Base-by-base conservation (phyloP, 768 basidiomycete species). In the Gyrodon lividus region DNA sequence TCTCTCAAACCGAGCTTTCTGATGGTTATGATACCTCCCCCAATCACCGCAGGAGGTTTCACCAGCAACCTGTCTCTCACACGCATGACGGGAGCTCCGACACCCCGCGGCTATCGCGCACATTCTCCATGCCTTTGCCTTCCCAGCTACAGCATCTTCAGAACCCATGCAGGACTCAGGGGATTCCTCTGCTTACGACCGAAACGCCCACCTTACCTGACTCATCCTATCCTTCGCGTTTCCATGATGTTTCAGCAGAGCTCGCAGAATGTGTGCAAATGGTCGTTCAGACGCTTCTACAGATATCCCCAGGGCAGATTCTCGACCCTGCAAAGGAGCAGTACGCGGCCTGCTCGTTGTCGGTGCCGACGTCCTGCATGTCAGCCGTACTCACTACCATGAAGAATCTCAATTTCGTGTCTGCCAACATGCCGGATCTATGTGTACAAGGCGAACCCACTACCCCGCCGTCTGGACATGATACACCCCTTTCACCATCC, bases 301-400 rank as follows among this genome's bases (percentile, higher is more conserved):
- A 95, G 61, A 77, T 97, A 56, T 90, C 90, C 0, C 93, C 94
- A 4, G 82, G 88, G 0, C 95, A 98, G 68, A 73, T 97, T 17
- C 78, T 97, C 41, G 93, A 97, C 65, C 83, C 89, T n/a, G 86
- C 88, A 2, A 95, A 90, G 68, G 94, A 98, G 63, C 93, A 94
- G 65, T 89, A 93, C 63, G 88, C 93, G 2, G 87, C 91, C 22
- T 96, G 91, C 67, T 81, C 92, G 2, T 70, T 98, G 22, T 85
- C 90, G 33, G 81, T 97, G 39, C 95, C 94, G 9, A 89, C 89
- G 0, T 81, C 92, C 6, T 91, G 87, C 57, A 79, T 98, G 70
- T 89, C 90, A 16, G 90, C 92, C 34, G 77, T 98, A 67, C 82
- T 97, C 66, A 91, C 90, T 16, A 81, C 87, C 34, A 92, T 97